Conservation (phyloP, 352 stramenopile species). For the Phytopythium vexans region DNA sequence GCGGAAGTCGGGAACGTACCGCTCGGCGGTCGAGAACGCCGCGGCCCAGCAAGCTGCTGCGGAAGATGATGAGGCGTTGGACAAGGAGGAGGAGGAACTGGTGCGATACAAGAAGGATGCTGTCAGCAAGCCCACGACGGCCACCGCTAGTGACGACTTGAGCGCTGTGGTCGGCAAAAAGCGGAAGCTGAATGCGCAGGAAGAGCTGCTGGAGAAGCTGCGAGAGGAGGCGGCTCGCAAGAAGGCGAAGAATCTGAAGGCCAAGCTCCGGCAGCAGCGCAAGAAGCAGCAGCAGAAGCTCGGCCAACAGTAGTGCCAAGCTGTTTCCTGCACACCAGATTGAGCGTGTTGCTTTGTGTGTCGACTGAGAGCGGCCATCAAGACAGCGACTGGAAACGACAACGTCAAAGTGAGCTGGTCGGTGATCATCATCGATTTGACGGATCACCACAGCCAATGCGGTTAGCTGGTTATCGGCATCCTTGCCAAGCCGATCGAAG, state of each 20-base stretch:
- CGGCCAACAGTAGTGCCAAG: too few relatives aligned
- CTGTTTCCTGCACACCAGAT: too few relatives aligned
- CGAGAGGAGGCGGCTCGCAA: constrained; percentile 58
- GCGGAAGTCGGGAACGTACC: constrained; percentile 36
- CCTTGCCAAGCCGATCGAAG: too few relatives aligned
- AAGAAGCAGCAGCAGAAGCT: constrained; percentile 61
- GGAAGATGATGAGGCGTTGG: constrained; percentile 25
- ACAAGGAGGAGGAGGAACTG: constrained; percentile 64
- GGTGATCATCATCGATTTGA: too few relatives aligned
- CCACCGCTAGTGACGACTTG: background rate
- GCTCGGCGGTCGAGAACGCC: constrained; percentile 26
- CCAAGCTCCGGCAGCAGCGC: constrained; percentile 66
- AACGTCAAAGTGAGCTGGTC: too few relatives aligned
- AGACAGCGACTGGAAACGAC: too few relatives aligned
- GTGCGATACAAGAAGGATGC: constrained; percentile 32
- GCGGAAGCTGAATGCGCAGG: constrained; percentile 61
- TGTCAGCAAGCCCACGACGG: constrained; percentile 2
- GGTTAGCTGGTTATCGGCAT: too few relatives aligned
- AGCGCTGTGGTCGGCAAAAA: constrained; percentile 34
- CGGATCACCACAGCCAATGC: too few relatives aligned
- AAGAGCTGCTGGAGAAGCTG: constrained; percentile 67
- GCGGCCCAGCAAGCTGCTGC: constrained; percentile 23
- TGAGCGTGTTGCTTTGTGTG: too few relatives aligned
- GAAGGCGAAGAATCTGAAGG: constrained; percentile 75
- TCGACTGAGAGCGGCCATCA: too few relatives aligned